Conservation (phyloP, 2,329 filamentous ascomycete species). For the Tolypocladium nubicola region DNA sequence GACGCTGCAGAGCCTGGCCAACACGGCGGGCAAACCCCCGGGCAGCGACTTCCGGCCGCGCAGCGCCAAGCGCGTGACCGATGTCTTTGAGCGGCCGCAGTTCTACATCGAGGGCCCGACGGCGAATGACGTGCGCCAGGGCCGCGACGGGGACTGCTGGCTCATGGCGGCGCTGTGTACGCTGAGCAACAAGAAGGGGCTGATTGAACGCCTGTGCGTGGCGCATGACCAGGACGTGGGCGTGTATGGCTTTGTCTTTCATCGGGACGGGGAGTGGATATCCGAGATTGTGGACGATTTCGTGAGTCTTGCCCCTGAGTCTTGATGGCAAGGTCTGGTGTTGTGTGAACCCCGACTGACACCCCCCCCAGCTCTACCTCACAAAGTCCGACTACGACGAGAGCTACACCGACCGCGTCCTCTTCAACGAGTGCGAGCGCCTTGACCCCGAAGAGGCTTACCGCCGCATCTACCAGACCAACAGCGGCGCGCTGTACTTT, state of each 20-base stretch:
- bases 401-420: slow-evolving; percentile 33
- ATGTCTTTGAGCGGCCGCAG: slow-evolving; percentile 65
- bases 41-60: slow-evolving; percentile 28
- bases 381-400: slow-evolving; percentile 54
- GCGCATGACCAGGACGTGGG: slow-evolving; percentile 62
- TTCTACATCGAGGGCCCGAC: slow-evolving; percentile 72
- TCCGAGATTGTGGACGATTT: slow-evolving; percentile 49
- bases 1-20: slow-evolving; percentile 35
- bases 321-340: background rate
- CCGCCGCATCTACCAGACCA: slow-evolving; percentile 60
- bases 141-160: slow-evolving; percentile 75
- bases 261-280: slow-evolving; percentile 67
- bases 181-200: slow-evolving; percentile 58
- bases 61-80: slow-evolving; percentile 57
- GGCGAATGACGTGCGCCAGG: slow-evolving; percentile 70
- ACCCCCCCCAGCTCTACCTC: slow-evolving; percentile 31
- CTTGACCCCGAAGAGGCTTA: slow-evolving; percentile 49
- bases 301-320: slow-evolving; percentile 12
- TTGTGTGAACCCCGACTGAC: background rate
- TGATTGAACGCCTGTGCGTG: slow-evolving; percentile 67
- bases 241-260: slow-evolving; percentile 79
- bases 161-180: slow-evolving; percentile 72
- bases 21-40: slow-evolving; percentile 14
- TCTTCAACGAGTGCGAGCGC: slow-evolving; percentile 32
- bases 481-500: slow-evolving; percentile 66